Conservation (phyloP, 805 yeast genomes). For the Wickerhamiella australiensis region DNA sequence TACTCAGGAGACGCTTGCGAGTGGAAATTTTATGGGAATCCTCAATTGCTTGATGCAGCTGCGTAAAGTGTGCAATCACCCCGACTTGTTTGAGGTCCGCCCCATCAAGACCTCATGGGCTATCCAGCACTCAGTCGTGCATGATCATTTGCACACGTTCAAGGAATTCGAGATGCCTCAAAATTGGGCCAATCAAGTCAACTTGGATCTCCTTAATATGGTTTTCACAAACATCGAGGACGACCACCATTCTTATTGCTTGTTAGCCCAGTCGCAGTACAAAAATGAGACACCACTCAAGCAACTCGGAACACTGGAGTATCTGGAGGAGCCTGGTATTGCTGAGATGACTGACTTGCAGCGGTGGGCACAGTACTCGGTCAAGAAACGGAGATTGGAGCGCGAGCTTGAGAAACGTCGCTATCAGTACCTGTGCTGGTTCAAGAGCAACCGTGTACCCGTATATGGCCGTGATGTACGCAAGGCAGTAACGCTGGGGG, state of each 20-base stretch:
- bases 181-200: slow-evolving; percentile 26
- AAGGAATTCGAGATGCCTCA: background rate
- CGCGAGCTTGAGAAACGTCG: slow-evolving; percentile 45
- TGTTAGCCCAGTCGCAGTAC: slow-evolving; percentile 21
- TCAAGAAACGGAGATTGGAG: slow-evolving; percentile 40
- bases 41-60: slow-evolving; percentile 96
- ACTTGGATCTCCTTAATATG: slow-evolving; percentile 50
- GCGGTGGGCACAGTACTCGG: slow-evolving; percentile 47
- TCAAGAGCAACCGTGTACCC: slow-evolving; percentile 56
- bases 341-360: slow-evolving; percentile 24
- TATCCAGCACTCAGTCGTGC: slow-evolving; percentile 49
- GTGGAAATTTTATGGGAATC: slow-evolving; percentile 89
- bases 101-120: slow-evolving; percentile 88
- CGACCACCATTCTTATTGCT: slow-evolving; percentile 14
- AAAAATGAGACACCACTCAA: slow-evolving; percentile 17
- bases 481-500: slow-evolving; percentile 27
- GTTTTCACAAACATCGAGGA: slow-evolving; percentile 40
- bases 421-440: slow-evolving; percentile 46
- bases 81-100: slow-evolving; percentile 77
- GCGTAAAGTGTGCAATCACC: slow-evolving; percentile 90
- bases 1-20: slow-evolving; percentile 82
- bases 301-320: background rate
- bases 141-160: slow-evolving; percentile 31
- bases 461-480: slow-evolving; percentile 53
- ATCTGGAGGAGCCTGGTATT: slow-evolving; percentile 1